Evolutionary conservation across 306 rosid species (phyloP).

Genomic region (Urtica urens): DNA sequence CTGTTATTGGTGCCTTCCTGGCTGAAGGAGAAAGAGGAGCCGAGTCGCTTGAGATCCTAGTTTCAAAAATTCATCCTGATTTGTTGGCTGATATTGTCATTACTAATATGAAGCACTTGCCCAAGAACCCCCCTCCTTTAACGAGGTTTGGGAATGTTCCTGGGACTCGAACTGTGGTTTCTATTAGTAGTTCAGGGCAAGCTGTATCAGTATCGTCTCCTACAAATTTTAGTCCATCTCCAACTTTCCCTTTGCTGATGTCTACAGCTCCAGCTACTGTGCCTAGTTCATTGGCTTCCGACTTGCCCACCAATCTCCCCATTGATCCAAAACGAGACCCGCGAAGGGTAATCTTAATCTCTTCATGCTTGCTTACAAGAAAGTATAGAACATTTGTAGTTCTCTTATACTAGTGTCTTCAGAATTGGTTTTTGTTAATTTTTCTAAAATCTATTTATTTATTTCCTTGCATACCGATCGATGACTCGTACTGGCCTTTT

Average conservation of each 20-base stretch:
- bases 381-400: constrained; percentile 2
- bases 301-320: constrained; percentile 36
- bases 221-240: constrained; percentile 45
- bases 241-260: constrained; percentile 36
- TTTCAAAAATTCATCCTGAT: constrained; percentile 92
- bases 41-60: constrained; percentile 84
- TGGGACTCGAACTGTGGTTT: constrained; percentile 32
- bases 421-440: too few relatives aligned
- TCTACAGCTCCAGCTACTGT: constrained; percentile 35
- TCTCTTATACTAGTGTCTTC: constrained; percentile 13
- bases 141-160: constrained; percentile 55
- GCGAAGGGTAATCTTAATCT: constrained; percentile 56
- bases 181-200: constrained; percentile 39
- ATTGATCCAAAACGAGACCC: constrained; percentile 89
- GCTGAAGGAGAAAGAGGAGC: constrained; percentile 99
- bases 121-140: constrained; percentile 57
- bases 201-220: constrained; percentile 37
- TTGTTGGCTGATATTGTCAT: constrained; percentile 93
- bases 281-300: constrained; percentile 38
- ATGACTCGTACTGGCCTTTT: constrained; percentile 19
- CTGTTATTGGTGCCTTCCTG: constrained; percentile 89
- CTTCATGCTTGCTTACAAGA: constrained; percentile 4
- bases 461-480: too few relatives aligned
- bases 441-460: too few relatives aligned
- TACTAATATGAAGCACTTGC: constrained; percentile 91